Evolutionary conservation across 345 rosid genomes (phyloP), one percentile per base, ranked within the genome.

Genomic region (Ceriops decandra): DNA sequence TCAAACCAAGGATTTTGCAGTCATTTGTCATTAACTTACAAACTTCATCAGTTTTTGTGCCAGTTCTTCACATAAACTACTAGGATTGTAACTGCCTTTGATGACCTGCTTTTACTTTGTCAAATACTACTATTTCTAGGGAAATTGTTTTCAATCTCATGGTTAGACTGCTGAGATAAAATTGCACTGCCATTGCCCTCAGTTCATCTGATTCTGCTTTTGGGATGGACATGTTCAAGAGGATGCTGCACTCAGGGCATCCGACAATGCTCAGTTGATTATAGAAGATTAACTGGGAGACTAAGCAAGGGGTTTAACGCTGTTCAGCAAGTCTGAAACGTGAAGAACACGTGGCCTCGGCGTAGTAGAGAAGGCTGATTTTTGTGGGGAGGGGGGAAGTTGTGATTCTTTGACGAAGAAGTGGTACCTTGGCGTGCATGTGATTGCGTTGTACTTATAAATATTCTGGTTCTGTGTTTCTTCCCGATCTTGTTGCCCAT

Each of bases 161-260:
- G 80, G 71, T 75, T 78, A 66, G 67, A 78, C 72, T 63, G 72
- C 76, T 70, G 79, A 72, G 72, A 66, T 65, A 57, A 74, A 38
- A n/a, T 73, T 77, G n/a, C 83, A 66, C 76, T 73, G 71, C 77
- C 56, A 69, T 79, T 52, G 60, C 72, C 70, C 73, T 70, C 96
- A 95, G 99, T 70, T 90, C 97, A 62, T 90, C 97, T 8, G 99
- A 95, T 77, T 95, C 99, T 46, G 82, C 95, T 7, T 95, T 95
- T 76, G 96, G 98, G 71, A 91, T 91, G 93, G 96, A 91, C 74
- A 85, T 91, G 87, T 7, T 90, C 52, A 95, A 91, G 90, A 87
- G 92, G 79, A 91, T 95, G 92, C 88, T 95, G 27, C 98, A 95
- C 73, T 85, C 90, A 5, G 95, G 98, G 47, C 97, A 90, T 79